Base-by-base conservation (phyloP, 176 grass and related monocot genomes). In the Urochloa ruziziensis region DNA sequence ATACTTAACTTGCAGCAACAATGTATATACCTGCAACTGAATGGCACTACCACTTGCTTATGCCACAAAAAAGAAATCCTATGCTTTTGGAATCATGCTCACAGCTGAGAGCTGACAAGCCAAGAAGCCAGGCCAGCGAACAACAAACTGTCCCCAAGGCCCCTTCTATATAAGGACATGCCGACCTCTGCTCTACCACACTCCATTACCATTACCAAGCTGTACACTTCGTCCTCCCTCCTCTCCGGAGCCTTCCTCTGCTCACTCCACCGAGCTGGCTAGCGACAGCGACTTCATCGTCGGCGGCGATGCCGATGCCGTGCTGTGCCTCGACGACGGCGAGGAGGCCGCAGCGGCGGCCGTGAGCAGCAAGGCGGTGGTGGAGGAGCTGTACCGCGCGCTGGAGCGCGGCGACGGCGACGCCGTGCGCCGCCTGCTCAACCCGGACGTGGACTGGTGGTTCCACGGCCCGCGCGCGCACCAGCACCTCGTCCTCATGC, bases 361-460 rank as follows among this genome's bases (percentile, higher is more conserved):
- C 40, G 78, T 73, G 35, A 44, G 32, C 56, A 87, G 91, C 90
- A 83, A 89, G 82, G 46, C 57, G 52, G 89, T 91, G 79, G 95
- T 97, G 67, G 80, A 80, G 73, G 89, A 85, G 83, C 88, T 94
- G n/a, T 94, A 94, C 85, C 62, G 74, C 75, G 88, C 90, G n/a
- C 67, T 97, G 27, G 89, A 91, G 77, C 70, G 58, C 72, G 86
- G 90, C 48, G 90, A 94, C 77, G 81, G 14, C 21, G 92, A 90
- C 23, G 80, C 70, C 24, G 86, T 92, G 54, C 80, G 85, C 73
- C 75, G 47, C 21, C 92, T 92, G 49, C 90, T 97, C 62, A 90
- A 83, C 58, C 83, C 90, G 14, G 94, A 97, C 90, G 78, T 97
- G 48, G 94, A 97, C 83, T 97, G 94, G 94, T 82, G 94, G 88